A percentile compares a stretch with the other conserved stretches of the same genome.
phyloP scores from a whole-genome alignment of 768 basidiomycete genomes.

The Tricholoma bakamatsutake region DNA sequence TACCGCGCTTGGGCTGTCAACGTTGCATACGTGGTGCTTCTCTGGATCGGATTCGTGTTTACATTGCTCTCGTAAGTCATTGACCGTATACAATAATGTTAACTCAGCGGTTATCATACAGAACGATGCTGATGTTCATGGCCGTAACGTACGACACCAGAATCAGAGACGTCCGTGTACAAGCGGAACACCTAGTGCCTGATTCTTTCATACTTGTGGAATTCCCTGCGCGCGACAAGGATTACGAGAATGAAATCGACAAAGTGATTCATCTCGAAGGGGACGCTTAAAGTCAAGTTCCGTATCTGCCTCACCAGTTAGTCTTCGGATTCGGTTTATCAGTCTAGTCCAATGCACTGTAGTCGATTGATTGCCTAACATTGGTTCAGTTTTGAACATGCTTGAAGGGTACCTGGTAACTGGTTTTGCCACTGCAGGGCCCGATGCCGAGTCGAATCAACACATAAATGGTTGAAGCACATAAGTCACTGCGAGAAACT shows the following conservation, averaged over 20 bases:
- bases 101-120: not conserved
- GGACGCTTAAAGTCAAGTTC: not conserved
- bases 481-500: too few relatives aligned
- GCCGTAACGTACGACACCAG: not conserved
- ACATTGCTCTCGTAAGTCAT: slow-evolving; percentile 22
- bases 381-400: too few relatives aligned
- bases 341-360: too few relatives aligned
- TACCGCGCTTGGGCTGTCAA: slow-evolving; percentile 25
- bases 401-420: too few relatives aligned
- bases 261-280: not conserved
- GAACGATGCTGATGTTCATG: slow-evolving; percentile 1
- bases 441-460: too few relatives aligned
- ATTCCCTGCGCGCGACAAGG: not conserved
- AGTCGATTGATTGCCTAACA: too few relatives aligned
- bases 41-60: slow-evolving; percentile 25
- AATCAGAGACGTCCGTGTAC: not conserved
- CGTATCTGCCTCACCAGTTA: too few relatives aligned
- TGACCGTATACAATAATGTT: not conserved
- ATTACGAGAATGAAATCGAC: not conserved
- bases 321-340: too few relatives aligned
- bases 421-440: too few relatives aligned
- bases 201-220: not conserved
- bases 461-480: too few relatives aligned
- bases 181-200: not conserved
- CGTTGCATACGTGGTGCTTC: slow-evolving; percentile 26